Evolutionary conservation across 306 rosid genomes (phyloP), one percentile per base, ranked within the genome.

Genomic region (Vachellia pachyceras): DNA sequence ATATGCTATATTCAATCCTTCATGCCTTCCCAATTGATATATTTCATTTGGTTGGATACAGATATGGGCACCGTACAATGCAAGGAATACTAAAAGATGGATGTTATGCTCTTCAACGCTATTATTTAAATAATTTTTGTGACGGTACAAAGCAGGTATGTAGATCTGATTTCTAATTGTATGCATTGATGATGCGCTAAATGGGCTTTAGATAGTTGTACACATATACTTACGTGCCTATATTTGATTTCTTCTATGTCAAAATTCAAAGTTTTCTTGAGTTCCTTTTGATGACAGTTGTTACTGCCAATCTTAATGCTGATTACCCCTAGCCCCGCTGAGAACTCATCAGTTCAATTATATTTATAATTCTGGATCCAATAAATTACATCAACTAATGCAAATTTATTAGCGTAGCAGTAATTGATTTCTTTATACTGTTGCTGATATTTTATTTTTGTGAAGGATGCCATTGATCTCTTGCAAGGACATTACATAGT

Each of bases 381-480:
- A n/a, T 17, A 37, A 17, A 36, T 18, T 66, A 66, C 71, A 40
- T 54, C 52, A 46, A 6, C 44, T 76, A 35, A n/a, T 45, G 6
- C 50, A 60, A 58, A 60, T 29, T 79, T 49, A 33, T 45, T 25
- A n/a, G 52, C 68, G 71, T 71, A 33, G 63, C 44, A 36, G 64
- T 60, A 20, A 41, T 60, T 73, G 25, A 44, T 12, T 42, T 69
- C 37, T 39, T 65, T 17, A 14, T 23, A 45, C 7, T 54, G 10
- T 47, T 49, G 39, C 57, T 87, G 68, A 75, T 75, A 37, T 77
- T 52, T 75, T 80, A 45, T 77, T 72, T 66, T 45, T 74, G 45
- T 77, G 78, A 79, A 94, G 98, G 98, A 94, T 81, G 89, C 95
- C 82, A 94, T 89, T 85, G 98, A 94, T 86, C 97, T 94, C 78